phyloP scores from a whole-genome alignment of 768 basidiomycete species.

The Stropharia rugosoannulata region DNA sequence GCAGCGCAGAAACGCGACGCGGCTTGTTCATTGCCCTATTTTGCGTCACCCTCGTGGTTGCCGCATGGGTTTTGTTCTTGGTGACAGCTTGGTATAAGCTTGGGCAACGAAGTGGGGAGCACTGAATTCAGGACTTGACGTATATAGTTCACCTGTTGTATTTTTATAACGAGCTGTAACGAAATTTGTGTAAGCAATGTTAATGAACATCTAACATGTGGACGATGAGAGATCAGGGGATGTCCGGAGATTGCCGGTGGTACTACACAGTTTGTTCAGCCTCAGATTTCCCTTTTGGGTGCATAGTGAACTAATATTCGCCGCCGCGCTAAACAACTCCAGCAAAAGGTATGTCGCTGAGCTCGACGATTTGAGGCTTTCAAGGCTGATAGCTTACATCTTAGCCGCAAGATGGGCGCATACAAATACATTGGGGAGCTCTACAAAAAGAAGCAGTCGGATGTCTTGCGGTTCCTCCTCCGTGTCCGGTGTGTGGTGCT shows the following conservation, averaged over 20 bases:
- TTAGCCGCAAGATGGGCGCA: slow-evolving; percentile 76
- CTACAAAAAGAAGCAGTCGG: slow-evolving; percentile 98
- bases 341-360: slow-evolving; percentile 35
- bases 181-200: not conserved
- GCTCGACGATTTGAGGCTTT: slow-evolving; percentile 15
- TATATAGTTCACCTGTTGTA: not conserved
- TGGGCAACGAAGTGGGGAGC: slow-evolving; percentile 23
- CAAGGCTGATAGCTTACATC: slow-evolving; percentile 10
- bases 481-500: slow-evolving; percentile 77
- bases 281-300: slow-evolving; percentile 21
- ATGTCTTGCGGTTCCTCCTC: slow-evolving; percentile 96
- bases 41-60: slow-evolving; percentile 40
- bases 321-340: slow-evolving; percentile 36
- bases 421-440: slow-evolving; percentile 97
- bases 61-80: slow-evolving; percentile 66
- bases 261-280: slow-evolving; percentile 39
- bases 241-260: slow-evolving; percentile 32
- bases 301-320: slow-evolving; percentile 19
- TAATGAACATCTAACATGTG: not conserved
- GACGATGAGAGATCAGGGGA: not conserved
- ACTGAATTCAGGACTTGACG: not conserved
- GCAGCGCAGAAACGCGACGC: slow-evolving; percentile 36
- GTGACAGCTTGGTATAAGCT: slow-evolving; percentile 58
- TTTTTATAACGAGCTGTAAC: not conserved
- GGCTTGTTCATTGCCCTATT: slow-evolving; percentile 50